Base-by-base conservation (phyloP, 768 basidiomycete species). In the Pleurotus eryngii region DNA sequence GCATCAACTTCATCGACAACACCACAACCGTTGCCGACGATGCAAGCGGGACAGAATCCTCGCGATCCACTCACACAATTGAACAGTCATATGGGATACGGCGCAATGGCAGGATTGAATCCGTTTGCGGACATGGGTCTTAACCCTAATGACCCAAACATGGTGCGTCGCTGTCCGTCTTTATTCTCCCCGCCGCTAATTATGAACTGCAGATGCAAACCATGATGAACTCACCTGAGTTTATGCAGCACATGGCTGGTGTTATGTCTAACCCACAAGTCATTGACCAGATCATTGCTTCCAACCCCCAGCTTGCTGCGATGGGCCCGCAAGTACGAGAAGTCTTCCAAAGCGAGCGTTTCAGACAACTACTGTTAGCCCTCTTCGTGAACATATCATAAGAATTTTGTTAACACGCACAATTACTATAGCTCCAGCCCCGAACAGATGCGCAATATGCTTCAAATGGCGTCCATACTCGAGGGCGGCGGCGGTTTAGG, bases 141-240 rank as follows among this genome's bases (percentile, higher is more conserved):
- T 45, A 99, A 99, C 67, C 78, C 82, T 3, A 92, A 91, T 63
- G 96, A 98, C 68, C 95, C 95, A 0, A 97, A 98, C 69, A 91
- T 96, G 85, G 93, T 92, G 59, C 61, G 83, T 73, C 18, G 40
- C 14, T 42, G 7, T 12, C 11, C 9, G 30, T 57, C 37, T 14
- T 12, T 20, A 27, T 54, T 27, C 26, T 46, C 5, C 27, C 49
- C 39, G 3, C 8, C 3, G 24, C 18, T 56, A 26, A 27, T 59
- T 11, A 26, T 60, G 56, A 26, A 22, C 48, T 38, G 5, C 64
- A 93, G 90, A 76, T 95, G 71, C 87, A 93, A 68, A 76, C 76
- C 26, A 87, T 98, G 89, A 81, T 97, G 79, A 85, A 89, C 65
- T 87, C 84, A 15, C 91, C 91, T 1, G 80, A 91, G 60, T 94